Conservation (phyloP, 1,284 basidiomycete genomes). For the Heliocybe sulcata region DNA sequence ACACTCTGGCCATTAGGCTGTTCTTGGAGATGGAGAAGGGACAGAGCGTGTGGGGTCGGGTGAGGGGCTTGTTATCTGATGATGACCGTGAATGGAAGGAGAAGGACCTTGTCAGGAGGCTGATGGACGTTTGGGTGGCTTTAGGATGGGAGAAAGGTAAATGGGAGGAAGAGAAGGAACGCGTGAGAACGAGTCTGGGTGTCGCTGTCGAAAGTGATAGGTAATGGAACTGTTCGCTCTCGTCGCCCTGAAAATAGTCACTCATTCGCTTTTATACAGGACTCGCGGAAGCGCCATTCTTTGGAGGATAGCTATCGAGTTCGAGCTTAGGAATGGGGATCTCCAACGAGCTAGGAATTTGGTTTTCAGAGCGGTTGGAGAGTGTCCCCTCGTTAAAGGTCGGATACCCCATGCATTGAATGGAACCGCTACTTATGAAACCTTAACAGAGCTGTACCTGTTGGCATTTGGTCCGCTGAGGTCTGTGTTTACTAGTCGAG, state of each 20-base stretch:
- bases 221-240: constrained; percentile 28
- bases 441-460: constrained; percentile 70
- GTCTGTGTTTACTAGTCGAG: constrained; percentile 53
- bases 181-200: constrained; percentile 57
- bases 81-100: constrained; percentile 22
- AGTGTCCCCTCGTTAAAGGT: constrained; percentile 82
- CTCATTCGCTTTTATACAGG: constrained; percentile 28
- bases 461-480: constrained; percentile 77
- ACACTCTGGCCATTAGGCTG: constrained; percentile 68
- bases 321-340: constrained; percentile 67
- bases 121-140: constrained; percentile 68
- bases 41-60: constrained; percentile 65
- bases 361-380: constrained; percentile 74
- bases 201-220: constrained; percentile 58
- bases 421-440: constrained; percentile 6
- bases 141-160: constrained; percentile 62
- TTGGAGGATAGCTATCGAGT: constrained; percentile 79
- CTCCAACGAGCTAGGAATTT: constrained; percentile 66
- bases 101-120: constrained; percentile 51
- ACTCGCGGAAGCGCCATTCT: constrained; percentile 61
- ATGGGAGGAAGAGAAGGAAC: constrained; percentile 64
- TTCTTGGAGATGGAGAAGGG: constrained; percentile 77
- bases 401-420: constrained; percentile 8
- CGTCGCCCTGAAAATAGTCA: constrained; percentile 3
- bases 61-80: constrained; percentile 46